Evolutionary conservation across 495 filamentous ascomycete genomes (phyloP).

Genomic region (Trichoderma erinaceum): DNA sequence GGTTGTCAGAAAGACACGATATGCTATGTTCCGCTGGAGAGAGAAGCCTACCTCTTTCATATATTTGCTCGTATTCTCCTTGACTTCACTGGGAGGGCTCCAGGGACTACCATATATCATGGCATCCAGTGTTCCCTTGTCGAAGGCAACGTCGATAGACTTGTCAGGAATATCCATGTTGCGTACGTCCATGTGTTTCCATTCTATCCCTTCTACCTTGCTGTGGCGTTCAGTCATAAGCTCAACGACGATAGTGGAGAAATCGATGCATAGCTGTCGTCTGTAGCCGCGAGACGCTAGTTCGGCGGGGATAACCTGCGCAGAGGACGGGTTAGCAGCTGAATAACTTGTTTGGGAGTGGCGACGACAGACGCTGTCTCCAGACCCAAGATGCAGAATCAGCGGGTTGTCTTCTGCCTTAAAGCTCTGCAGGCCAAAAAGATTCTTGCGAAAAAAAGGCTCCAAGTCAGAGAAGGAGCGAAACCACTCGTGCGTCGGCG

Average conservation of each 20-base stretch:
- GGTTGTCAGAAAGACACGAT: constrained; percentile 19
- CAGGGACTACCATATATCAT: constrained; percentile 55
- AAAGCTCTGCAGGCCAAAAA: constrained; percentile 27
- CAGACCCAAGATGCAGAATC: constrained; percentile 54
- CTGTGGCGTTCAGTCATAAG: constrained; percentile 42
- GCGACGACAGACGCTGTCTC: constrained; percentile 45
- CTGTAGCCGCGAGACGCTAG: constrained; percentile 43
- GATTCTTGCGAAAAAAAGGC: constrained; percentile 40
- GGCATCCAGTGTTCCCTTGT: constrained; percentile 57
- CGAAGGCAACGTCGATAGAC: constrained; percentile 51
- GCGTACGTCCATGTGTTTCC: constrained; percentile 49
- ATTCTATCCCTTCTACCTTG: constrained; percentile 34
- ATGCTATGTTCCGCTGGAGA: neutral
- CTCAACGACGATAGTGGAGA: constrained; percentile 47
- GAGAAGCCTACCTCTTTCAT: constrained; percentile 33
- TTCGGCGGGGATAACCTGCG: constrained; percentile 45
- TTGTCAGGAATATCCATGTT: constrained; percentile 34
- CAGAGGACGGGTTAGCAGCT: neutral
- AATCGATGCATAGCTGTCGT: constrained; percentile 53
- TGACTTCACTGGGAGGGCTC: constrained; percentile 50
- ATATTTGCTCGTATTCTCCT: constrained; percentile 44
- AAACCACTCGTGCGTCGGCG: constrained; percentile 48
- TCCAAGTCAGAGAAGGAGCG: constrained; percentile 42
- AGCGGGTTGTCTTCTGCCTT: constrained; percentile 25
- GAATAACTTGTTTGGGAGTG: neutral